phyloP scores from a whole-genome alignment of 139 green algal genomes.

The Chlorella sorokiniana region DNA sequence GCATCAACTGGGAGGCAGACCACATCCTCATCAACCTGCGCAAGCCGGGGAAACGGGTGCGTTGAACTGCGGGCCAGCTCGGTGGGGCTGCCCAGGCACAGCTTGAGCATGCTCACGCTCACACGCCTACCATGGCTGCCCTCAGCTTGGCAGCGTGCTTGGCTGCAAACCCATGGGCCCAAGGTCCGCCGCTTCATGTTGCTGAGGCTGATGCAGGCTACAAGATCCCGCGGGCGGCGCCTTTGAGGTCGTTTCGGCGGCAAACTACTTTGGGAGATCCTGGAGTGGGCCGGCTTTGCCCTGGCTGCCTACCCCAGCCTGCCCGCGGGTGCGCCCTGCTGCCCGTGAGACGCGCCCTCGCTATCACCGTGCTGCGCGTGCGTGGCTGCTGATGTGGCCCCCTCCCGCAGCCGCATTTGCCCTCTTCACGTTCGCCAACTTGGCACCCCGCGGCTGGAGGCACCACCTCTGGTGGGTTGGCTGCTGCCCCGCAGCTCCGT shows the following conservation, averaged over 20 bases:
- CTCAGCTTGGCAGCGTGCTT: too few relatives aligned
- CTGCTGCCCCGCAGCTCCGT: neutral
- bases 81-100: neutral
- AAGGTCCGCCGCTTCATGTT: too few relatives aligned
- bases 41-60: constrained; percentile 59
- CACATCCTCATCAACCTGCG: constrained; percentile 63
- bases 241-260: constrained; percentile 76
- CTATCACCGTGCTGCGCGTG: constrained; percentile 24
- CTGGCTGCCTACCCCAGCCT: constrained; percentile 14
- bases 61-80: neutral
- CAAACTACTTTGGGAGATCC: constrained; percentile 80
- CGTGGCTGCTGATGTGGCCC: neutral
- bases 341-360: constrained; percentile 61
- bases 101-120: too few relatives aligned
- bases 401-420: constrained; percentile 65
- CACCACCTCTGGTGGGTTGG: constrained; percentile 39
- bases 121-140: too few relatives aligned
- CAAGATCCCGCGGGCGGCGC: constrained; percentile 76
- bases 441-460: constrained; percentile 48
- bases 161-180: too few relatives aligned
- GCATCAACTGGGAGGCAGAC: constrained; percentile 67
- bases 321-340: neutral
- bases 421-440: constrained; percentile 72
- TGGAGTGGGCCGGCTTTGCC: constrained; percentile 18
- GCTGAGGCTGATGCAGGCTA: constrained; percentile 67